phyloP scores from a whole-genome alignment of 2,329 filamentous ascomycete species.

The Exutisphaerella laricina region DNA sequence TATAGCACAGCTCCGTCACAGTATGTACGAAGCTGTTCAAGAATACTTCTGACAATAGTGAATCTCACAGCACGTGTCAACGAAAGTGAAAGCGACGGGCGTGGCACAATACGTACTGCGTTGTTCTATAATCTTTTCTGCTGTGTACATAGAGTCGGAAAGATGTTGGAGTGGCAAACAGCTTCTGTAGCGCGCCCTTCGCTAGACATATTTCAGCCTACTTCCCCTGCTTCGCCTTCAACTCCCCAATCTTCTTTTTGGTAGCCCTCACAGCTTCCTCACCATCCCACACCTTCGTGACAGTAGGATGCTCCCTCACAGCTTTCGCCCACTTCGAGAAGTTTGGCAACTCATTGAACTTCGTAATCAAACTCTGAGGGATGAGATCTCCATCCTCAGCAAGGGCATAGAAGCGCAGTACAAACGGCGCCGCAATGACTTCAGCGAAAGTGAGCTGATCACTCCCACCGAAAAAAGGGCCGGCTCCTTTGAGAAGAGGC shows the following conservation, averaged over 20 bases:
- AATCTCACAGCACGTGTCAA: no score
- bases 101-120: no score
- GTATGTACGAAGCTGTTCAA: no score
- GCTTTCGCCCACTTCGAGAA: slow-evolving; percentile 30
- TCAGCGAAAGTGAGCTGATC: slow-evolving; percentile 64
- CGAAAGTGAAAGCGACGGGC: no score
- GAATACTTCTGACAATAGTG: no score
- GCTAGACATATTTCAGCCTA: no score
- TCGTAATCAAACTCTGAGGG: slow-evolving; percentile 44
- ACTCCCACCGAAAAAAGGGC: slow-evolving; percentile 44
- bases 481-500: slow-evolving; percentile 53
- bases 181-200: no score
- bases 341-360: slow-evolving; percentile 55
- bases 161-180: no score
- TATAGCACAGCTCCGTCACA: no score
- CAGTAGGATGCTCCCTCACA: slow-evolving; percentile 47
- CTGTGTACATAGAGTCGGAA: no score
- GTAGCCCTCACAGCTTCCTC: slow-evolving; percentile 36
- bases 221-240: slow-evolving; percentile 24
- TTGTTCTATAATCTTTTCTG: no score
- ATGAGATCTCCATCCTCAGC: slow-evolving; percentile 51
- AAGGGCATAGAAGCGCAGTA: slow-evolving; percentile 55
- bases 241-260: slow-evolving; percentile 40
- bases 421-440: slow-evolving; percentile 62
- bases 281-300: slow-evolving; percentile 56